Base-by-base conservation (phyloP, 1,284 basidiomycete genomes). In the Apiotrichum sp. region DNA sequence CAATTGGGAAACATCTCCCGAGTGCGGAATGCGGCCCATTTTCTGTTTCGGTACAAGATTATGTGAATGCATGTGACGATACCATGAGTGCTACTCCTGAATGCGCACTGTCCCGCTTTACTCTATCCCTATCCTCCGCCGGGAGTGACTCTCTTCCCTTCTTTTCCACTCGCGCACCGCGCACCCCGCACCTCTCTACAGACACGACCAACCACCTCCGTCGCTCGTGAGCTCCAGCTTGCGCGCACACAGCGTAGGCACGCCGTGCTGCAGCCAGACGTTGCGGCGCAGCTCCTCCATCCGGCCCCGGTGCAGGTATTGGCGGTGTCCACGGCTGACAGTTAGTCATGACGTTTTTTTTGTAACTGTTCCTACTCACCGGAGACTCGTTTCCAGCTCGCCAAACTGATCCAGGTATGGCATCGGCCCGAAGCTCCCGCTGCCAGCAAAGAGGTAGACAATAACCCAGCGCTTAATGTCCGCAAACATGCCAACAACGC, bases 321-420 rank as follows among this genome's bases (percentile, higher is more conserved):
- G 93, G 48, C 92, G 83, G 50, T 91, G 83, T 5, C 92, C 90
- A 29, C 90, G 84, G 71, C 88, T 88, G 70, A 1, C 31, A 2
- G 43, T 59, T 22, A 58, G 47, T 40, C 22, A 55, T 40, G 29
- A 11, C 3, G n/a, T n/a, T 13, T 38, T 38, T 38, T 7, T 38
- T 7, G 13, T 38, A 7, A 38, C 8, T 22, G 22, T 22, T 22
- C 22, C 22, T 22, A 70, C 82, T 69, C 73, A 92, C 88, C 91
- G 84, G 84, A 97, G 89, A 1, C 88, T 89, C 14, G 89, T 80
- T 73, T 98, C 96, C 4, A 92, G 83, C 72, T 98, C 95, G 0
- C 96, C 96, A 63, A 98, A 95, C 4, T 85, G 84, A 65, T 99
- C 96, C 43, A 98, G 81, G 70, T 97, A 98, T 0, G 96, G 93